Percentiles rank a stretch among this genome's conserved stretches.
Evolutionary conservation across 139 green algal species (phyloP).

Genomic region (Penium margaritaceum): DNA sequence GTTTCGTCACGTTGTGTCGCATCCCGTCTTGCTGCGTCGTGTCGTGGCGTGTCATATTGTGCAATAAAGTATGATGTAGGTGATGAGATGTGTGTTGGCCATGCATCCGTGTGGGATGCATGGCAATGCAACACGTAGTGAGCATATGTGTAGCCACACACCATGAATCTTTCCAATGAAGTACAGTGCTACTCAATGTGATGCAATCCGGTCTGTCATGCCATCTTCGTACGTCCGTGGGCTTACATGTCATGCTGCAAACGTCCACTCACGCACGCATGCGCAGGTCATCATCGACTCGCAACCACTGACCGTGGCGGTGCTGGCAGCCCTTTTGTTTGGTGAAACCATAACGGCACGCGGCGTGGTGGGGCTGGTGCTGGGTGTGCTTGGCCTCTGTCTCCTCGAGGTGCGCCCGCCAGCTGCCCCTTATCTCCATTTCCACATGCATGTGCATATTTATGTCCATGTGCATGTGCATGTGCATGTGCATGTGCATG

Average conservation of each 20-base stretch:
- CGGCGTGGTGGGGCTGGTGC: constrained; percentile 58
- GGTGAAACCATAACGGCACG: constrained; percentile 65
- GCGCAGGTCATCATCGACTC: constrained; percentile 90
- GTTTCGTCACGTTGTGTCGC: neutral
- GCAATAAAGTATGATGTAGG: neutral
- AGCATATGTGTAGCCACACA: too few relatives aligned
- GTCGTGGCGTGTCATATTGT: neutral
- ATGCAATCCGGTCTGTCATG: too few relatives aligned
- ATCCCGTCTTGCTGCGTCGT: neutral
- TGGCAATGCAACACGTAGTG: too few relatives aligned
- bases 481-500: neutral
- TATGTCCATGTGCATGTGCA: neutral
- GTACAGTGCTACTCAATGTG: too few relatives aligned
- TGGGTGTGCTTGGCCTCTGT: constrained; percentile 77
- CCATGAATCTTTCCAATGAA: too few relatives aligned
- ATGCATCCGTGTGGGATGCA: too few relatives aligned
- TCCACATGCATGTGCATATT: neutral
- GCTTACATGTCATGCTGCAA: too few relatives aligned
- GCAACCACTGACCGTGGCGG: constrained; percentile 86
- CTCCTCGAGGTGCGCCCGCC: constrained; percentile 74
- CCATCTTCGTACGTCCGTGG: too few relatives aligned
- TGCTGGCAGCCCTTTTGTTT: constrained; percentile 85
- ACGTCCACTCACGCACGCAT: too few relatives aligned
- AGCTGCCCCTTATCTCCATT: too few relatives aligned
- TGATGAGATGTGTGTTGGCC: too few relatives aligned